Percentiles rank a stretch among this genome's conserved stretches.
Evolutionary conservation across 805 yeast genomes (phyloP).

Genomic region (Phaffomyces antillensis): DNA sequence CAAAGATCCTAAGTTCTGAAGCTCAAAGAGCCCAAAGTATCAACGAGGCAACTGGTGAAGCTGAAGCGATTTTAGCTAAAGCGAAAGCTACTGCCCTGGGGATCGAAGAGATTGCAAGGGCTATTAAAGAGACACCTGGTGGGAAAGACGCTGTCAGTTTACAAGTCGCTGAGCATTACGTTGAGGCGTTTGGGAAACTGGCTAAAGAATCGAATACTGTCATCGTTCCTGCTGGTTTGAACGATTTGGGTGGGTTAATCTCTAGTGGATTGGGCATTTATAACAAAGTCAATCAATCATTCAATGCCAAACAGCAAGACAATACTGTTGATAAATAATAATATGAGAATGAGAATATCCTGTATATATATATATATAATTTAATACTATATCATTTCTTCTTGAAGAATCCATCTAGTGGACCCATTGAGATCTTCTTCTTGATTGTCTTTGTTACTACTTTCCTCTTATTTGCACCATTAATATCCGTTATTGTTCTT

Average conservation of each 20-base stretch:
- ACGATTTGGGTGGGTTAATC: constrained; percentile 67
- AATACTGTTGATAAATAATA: no score
- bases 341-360: no score
- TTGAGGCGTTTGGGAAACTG: constrained; percentile 71
- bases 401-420: constrained; percentile 58
- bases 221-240: constrained; percentile 68
- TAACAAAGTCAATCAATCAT: constrained; percentile 38
- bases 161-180: constrained; percentile 78
- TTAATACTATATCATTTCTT: constrained; percentile 20
- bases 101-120: constrained; percentile 53
- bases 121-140: constrained; percentile 61
- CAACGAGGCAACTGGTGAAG: constrained; percentile 68
- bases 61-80: constrained; percentile 56
- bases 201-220: constrained; percentile 79
- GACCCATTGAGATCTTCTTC: constrained; percentile 56
- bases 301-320: constrained; percentile 1
- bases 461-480: constrained; percentile 15
- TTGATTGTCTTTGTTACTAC: constrained; percentile 28
- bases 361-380: constrained; percentile 1
- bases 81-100: constrained; percentile 74
- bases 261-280: constrained; percentile 73
- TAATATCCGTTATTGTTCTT: constrained; percentile 15
- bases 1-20: constrained; percentile 69
- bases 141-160: constrained; percentile 72
- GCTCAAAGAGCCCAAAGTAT: constrained; percentile 55